Evolutionary conservation across 192 early-diverging fungal species (phyloP), one percentile per base, ranked within the genome.

Genomic region (Entomortierella chlamydospora): DNA sequence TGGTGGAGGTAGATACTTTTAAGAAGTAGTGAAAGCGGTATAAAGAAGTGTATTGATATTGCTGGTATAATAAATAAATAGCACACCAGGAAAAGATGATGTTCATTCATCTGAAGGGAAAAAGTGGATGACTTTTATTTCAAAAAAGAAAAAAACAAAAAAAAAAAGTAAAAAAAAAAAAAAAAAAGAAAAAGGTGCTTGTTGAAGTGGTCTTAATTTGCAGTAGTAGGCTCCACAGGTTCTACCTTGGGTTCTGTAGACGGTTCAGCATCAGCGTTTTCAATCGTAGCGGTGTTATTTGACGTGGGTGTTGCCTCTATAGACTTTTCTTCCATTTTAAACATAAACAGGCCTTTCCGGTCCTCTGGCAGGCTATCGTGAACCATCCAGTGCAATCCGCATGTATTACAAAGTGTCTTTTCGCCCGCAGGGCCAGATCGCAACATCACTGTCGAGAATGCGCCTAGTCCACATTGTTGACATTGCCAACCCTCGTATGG

Each of bases 381-480:
- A 39, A 77, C 74, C 12, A 66, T 31, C 78, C 78, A 84, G 26
- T 64, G 56, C 20, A 84, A 52, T 4, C 83, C 83, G 47, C 83
- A 84, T 3, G 73, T 81, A 43, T 84, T 84, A 55, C 83, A 84
- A 10, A 84, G 55, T 10, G 83, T 69, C 62, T 81, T 81, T 20
- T 72, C 79, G 15, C 83, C 83, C 56, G 55, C 69, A 29, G 83
- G 83, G 7, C 83, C 83, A 22, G 69, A 66, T 37, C 83, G 72
- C 13, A 84, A 53, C 61, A 78, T 65, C n/a, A 72, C 55, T 2
- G 83, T 84, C 45, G 68, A 76, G 31, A 45, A 47, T 0, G 78
- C 72, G 23, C 80, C 64, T 17, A 84, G 26, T 13, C 73, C 77
- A 53, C 83, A 84, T n/a, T 84, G 83, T 4, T 77, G 63, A 30